A percentile compares a stretch with the other conserved stretches of the same genome.
Conservation (phyloP, 305 asterid genomes). For the Solanum hybrid region DNA sequence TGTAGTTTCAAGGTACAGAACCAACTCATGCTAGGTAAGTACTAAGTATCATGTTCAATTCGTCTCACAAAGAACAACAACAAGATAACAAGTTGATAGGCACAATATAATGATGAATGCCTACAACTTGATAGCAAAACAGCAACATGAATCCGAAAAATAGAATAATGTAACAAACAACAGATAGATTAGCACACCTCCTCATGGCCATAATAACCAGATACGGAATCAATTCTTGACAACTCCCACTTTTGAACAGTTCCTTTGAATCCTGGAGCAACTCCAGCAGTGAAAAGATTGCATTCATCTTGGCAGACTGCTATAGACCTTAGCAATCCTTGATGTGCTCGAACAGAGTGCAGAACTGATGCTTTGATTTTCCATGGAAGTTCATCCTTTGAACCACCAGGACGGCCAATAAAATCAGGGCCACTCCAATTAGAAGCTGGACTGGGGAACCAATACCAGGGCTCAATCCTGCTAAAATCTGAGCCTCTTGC, state of each 20-base stretch:
- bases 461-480: slow-evolving; percentile 80
- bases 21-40: background rate
- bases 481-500: slow-evolving; percentile 36
- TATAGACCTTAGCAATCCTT: slow-evolving; percentile 87
- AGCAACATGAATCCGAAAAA: background rate
- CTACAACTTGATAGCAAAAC: background rate
- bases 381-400: slow-evolving; percentile 92
- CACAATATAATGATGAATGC: background rate
- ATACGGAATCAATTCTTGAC: slow-evolving; percentile 60
- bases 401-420: slow-evolving; percentile 63
- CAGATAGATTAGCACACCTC: slow-evolving; percentile 57
- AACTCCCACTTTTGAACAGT: slow-evolving; percentile 90
- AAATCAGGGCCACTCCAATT: slow-evolving; percentile 70
- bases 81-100: background rate
- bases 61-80: background rate
- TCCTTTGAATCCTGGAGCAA: slow-evolving; percentile 94
- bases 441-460: slow-evolving; percentile 84
- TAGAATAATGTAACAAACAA: background rate
- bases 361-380: slow-evolving; percentile 81
- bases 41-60: background rate
- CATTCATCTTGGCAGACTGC: slow-evolving; percentile 86
- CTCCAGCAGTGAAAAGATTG: slow-evolving; percentile 90
- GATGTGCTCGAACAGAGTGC: slow-evolving; percentile 89
- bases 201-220: slow-evolving; percentile 90
- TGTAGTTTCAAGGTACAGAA: background rate